Percentiles rank a stretch among this genome's conserved stretches.
Conservation (phyloP, 2,329 filamentous ascomycete genomes). For the Aureobasidium namibiae region DNA sequence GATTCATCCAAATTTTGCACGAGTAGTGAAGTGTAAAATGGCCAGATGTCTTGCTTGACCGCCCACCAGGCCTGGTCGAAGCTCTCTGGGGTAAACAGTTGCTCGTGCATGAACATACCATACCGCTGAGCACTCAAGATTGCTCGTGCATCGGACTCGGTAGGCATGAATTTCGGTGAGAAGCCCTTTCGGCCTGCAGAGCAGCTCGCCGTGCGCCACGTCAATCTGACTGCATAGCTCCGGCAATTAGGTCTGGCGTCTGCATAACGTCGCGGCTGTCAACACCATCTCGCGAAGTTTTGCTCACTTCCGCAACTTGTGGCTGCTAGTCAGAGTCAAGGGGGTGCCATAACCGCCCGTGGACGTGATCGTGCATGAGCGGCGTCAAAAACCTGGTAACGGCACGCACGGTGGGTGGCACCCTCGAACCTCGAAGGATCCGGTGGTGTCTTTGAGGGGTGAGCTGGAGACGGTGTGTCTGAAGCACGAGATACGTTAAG, state of each 20-base stretch:
- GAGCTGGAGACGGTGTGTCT: background rate
- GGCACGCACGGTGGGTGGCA: background rate
- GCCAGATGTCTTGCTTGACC: background rate
- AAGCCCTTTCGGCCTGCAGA: background rate
- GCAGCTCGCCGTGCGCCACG: background rate
- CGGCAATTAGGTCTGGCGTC: background rate
- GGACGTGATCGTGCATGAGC: background rate
- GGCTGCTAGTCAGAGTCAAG: constrained; percentile 8
- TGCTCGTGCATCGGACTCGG: background rate
- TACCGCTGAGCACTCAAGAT: background rate
- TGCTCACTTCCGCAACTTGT: background rate
- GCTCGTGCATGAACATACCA: background rate
- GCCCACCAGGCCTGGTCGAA: background rate
- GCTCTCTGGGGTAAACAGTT: background rate
- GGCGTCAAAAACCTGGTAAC: background rate
- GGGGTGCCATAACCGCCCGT: constrained; percentile 3
- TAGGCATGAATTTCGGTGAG: background rate
- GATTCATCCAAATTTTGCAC: background rate
- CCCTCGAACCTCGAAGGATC: background rate
- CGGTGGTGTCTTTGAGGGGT: background rate
- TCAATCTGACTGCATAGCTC: constrained; percentile 1
- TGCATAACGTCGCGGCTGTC: constrained; percentile 1
- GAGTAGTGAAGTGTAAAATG: constrained; percentile 2
- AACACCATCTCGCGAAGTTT: constrained; percentile 5
- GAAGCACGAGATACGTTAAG: background rate